Evolutionary conservation across 2,329 filamentous ascomycete species (phyloP), one percentile per base, ranked within the genome.

Genomic region (Bipolaris bicolor): DNA sequence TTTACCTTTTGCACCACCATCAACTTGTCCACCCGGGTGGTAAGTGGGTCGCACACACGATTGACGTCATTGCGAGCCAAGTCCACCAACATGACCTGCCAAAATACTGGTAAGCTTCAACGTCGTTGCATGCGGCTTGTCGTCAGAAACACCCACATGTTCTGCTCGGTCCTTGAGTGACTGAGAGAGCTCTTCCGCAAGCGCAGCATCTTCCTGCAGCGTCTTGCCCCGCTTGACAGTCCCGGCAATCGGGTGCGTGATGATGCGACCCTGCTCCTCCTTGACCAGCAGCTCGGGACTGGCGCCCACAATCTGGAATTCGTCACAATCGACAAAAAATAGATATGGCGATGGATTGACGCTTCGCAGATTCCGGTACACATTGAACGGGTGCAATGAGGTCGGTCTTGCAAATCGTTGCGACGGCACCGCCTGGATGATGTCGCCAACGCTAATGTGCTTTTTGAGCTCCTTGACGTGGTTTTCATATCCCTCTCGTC

Each of bases 331-430:
- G 60, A 99, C 86, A 79, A 93, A 99, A 82, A 99, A 99, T 34
- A 99, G 87, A 78, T 99, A 99, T 0, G 95, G 95, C 7, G 92
- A 97, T 0, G 95, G 95, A 75, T 99, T 99, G 71, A 98, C 91
- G n/a, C 92, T 97, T 61, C 95, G 91, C 36, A 99, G 84, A 75
- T 97, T 92, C 52, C 94, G 88, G 83, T 98, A 99, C 70, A 99
- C 91, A 81, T 98, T 99, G 84, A 98, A 99, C 0, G 95, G 94
- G 77, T 99, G 95, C 41, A 99, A 82, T 54, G 86, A 88, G 2
- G 95, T 99, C 13, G 93, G 93, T 26, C 94, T 86, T 7, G 93
- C 89, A 73, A 98, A 91, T 50, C 95, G 88, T 79, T 99, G 95
- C 40, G 92, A 97, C 1, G 95, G 95, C 15, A 99, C 95, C 0